Base-by-base conservation (phyloP, 768 basidiomycete species). In the Naganishia onofrii region DNA sequence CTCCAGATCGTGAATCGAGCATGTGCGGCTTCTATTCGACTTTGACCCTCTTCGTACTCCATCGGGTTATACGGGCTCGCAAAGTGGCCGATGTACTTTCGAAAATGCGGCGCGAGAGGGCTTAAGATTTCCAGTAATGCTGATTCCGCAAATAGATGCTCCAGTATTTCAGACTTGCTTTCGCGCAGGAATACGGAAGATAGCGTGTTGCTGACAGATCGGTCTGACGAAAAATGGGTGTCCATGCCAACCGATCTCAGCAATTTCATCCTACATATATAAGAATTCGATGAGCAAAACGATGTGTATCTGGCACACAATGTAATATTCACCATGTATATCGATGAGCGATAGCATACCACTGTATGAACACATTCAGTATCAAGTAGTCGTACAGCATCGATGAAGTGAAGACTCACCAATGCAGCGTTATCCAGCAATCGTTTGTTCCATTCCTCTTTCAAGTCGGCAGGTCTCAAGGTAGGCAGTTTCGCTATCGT, bases 1-100 rank as follows among this genome's bases (percentile, higher is more conserved):
- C 56, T 57, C 56, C 56, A 57, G 8, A 57, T 57, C 8, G 56
- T 57, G n/a, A 57, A 57, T n/a, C 56, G 5, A 15, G 56, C 26
- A 19, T 57, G 32, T 32, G 56, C 56, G 5, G 56, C 56, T 57
- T 57, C 56, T 31, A 57, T 31, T 9, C 56, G 56, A 31, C 32
- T 13, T 34, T 4, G 29, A 4, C 56, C 56, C 32, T 57, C 56
- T 36, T 57, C 56, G 31, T 57, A 57, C 3, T 57, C 56, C 21
- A 34, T 19, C 31, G 56, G 31, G 21, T 57, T 32, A 21, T 57
- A 34, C 31, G 32, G 29, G 10, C 28, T 21, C 3, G 32, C 32
- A 57, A 32, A 36, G 32, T 36, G 28, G 8, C 29, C 56, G 2
- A 34, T 6, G 34, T 57, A 57, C 34, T 34, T 57, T 32, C 56